Base-by-base conservation (phyloP, 768 basidiomycete species). In the Pilatotrama ljubarskyi region DNA sequence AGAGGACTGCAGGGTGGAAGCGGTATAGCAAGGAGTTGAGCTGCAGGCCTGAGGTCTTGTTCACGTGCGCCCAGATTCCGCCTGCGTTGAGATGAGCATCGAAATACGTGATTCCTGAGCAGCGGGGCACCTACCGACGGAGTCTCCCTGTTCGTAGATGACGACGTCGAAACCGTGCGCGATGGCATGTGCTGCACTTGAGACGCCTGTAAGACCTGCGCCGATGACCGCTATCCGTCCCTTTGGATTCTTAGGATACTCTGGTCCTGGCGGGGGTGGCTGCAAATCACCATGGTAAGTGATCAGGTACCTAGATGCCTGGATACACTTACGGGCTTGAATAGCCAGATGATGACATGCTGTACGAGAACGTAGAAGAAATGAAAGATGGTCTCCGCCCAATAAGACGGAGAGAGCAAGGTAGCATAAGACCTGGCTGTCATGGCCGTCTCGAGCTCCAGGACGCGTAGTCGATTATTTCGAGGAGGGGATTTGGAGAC, bases 141-240 rank as follows among this genome's bases (percentile, higher is more conserved):
- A 47, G 55, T 70, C 67, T 9, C 32, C 42, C 51, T 69, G 64
- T 47, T 83, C 82, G 64, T 75, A 82, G 2, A 83, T 75, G 24
- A 79, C 77, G 11, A 83, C 81, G 32, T 83, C 81, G 58, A 83
- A 83, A 17, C 80, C 79, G 59, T 83, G 81, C 0, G 79, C 75
- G 24, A 81, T 75, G 26, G 75, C 75, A 61, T 83, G 79, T 66
- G 81, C 81, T 29, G 80, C 82, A 25, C 79, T 80, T n/a, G 80
- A 81, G 14, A 84, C 69, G 18, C 82, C 81, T 0, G 80, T 82
- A 10, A 83, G 68, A 11, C 83, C 82, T 1, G 80, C 79, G 8
- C 82, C 81, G 48, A 83, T 74, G 51, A 82, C 71, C 0, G 82
- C 82, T 26, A 83, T 75, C n/a, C 78, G 70, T 7, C 78, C 81